phyloP scores from a whole-genome alignment of 805 yeast species.

The Lipomyces spencermartinsiae region DNA sequence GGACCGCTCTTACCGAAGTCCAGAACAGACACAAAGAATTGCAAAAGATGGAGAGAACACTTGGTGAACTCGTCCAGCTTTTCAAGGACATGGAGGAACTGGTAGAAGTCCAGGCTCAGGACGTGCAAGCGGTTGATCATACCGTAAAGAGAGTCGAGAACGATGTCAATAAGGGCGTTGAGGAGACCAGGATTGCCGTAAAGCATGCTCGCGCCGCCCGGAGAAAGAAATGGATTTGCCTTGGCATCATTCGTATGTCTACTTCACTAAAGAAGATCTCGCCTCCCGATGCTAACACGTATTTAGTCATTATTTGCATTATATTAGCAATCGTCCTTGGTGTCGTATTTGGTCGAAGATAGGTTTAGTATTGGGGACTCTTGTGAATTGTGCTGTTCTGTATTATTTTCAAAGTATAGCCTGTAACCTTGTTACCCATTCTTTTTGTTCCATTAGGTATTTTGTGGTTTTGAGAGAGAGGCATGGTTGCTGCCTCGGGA shows the following conservation, averaged over 20 bases:
- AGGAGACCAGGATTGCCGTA: slow-evolving; percentile 90
- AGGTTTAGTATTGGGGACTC: neutral
- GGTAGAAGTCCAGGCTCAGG: slow-evolving; percentile 93
- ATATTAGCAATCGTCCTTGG: slow-evolving; percentile 70
- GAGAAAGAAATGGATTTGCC: slow-evolving; percentile 87
- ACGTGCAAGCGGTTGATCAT: slow-evolving; percentile 80
- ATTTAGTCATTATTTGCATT: slow-evolving; percentile 47
- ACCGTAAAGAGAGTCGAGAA: slow-evolving; percentile 83
- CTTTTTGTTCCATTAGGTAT: neutral
- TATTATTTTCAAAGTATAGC: slow-evolving; percentile 11
- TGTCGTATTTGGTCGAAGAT: slow-evolving; percentile 60
- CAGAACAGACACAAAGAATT: slow-evolving; percentile 95
- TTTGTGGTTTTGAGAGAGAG: neutral
- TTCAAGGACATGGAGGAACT: slow-evolving; percentile 95
- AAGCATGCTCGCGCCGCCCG: slow-evolving; percentile 87
- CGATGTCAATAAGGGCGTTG: slow-evolving; percentile 92
- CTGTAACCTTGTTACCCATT: slow-evolving; percentile 2
- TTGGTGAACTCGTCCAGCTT: slow-evolving; percentile 93
- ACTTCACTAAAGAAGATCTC: neutral
- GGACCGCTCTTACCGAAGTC: slow-evolving; percentile 93
- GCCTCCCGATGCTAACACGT: neutral
- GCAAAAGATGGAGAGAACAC: slow-evolving; percentile 90
- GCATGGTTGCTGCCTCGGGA: neutral
- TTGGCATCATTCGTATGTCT: slow-evolving; percentile 55
- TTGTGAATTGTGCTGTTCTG: neutral